Evolutionary conservation across 768 basidiomycete genomes (phyloP).

Genomic region (Rhodotorula toruloides): DNA sequence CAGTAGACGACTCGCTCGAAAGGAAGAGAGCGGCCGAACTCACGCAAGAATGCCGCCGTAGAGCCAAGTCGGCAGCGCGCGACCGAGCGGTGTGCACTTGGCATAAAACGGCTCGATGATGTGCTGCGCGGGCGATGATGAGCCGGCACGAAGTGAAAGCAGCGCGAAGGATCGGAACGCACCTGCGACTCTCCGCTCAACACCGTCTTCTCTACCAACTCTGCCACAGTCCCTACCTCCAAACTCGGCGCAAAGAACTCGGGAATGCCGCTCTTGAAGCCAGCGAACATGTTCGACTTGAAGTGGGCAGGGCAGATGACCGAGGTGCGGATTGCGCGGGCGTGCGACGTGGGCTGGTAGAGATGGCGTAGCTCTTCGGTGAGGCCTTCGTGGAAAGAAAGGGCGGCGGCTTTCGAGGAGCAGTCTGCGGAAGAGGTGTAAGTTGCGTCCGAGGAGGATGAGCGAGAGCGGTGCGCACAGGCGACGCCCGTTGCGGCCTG

Average conservation of each 20-base stretch:
- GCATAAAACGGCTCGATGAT: slow-evolving; percentile 75
- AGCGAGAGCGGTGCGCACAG: slow-evolving; percentile 3
- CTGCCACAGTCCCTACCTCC: slow-evolving; percentile 18
- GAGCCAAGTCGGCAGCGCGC: slow-evolving; percentile 37
- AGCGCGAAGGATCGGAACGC: slow-evolving; percentile 51
- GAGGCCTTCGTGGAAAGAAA: slow-evolving; percentile 74
- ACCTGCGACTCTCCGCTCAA: slow-evolving; percentile 34
- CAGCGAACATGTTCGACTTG: slow-evolving; percentile 69
- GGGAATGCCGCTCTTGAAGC: slow-evolving; percentile 26
- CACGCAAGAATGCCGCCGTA: slow-evolving; percentile 15
- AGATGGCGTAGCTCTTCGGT: slow-evolving; percentile 77
- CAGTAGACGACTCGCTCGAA: too few relatives aligned
- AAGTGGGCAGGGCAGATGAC: slow-evolving; percentile 76
- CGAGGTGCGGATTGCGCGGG: slow-evolving; percentile 76
- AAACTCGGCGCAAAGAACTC: slow-evolving; percentile 18
- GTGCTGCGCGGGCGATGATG: slow-evolving; percentile 59
- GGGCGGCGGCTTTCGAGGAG: slow-evolving; percentile 85
- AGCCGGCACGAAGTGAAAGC: slow-evolving; percentile 54
- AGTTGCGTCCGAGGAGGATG: background rate
- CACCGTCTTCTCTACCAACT: slow-evolving; percentile 15
- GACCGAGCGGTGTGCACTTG: slow-evolving; percentile 26
- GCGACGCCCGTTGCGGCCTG: slow-evolving; percentile 16
- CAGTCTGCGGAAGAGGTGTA: slow-evolving; percentile 67
- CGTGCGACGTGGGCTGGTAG: slow-evolving; percentile 55
- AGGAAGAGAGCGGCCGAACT: background rate